Base-by-base conservation (phyloP, 1,284 basidiomycete species). In the Xanthoconium separans region DNA sequence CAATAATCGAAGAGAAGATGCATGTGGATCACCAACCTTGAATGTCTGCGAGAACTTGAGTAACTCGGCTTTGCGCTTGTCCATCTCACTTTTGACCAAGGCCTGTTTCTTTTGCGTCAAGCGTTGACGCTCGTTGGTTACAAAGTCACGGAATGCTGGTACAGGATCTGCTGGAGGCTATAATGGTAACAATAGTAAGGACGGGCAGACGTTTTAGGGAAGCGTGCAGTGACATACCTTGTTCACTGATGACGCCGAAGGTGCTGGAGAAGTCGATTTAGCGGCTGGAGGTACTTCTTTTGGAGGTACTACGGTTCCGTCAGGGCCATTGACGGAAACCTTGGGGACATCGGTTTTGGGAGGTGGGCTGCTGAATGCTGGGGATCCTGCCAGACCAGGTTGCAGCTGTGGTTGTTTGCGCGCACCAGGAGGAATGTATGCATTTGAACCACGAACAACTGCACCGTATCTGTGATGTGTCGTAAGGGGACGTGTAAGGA, bases 361-460 rank as follows among this genome's bases (percentile, higher is more conserved):
- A 50, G 73, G 64, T 44, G 56, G 65, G 39, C 66, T 64, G 34
- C 71, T 68, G 57, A 68, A 71, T 47, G 70, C 61, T 51, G 61
- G 51, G 44, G 61, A 51, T 45, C 60, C 62, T 24, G 56, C 33
- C 34, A 59, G 57, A 41, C 39, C 16, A 41, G 48, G 44, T 20
- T 59, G 60, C 33, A 61, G 60, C 58, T 76, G 57, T 31, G 64
- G 62, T 53, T 76, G 61, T 59, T 76, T 83, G 58, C 89, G 83
- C 30, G 93, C 91, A 54, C 87, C 91, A 12, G 95, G 93, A 42
- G 96, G 95, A 39, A 98, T 84, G 67, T 99, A 98, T 29, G 96
- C 95, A 65, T 90, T 91, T 20, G 87, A 81, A 44, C 86, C 81
- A 54, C 96, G 89, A 45, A 92, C 87, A 39, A 99, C 96, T 34